These are phyloP conservation scores for Hortaea werneckii DNA, from an alignment of 2,329 filamentous ascomycete species.

Conservation along the genomic window DNA sequence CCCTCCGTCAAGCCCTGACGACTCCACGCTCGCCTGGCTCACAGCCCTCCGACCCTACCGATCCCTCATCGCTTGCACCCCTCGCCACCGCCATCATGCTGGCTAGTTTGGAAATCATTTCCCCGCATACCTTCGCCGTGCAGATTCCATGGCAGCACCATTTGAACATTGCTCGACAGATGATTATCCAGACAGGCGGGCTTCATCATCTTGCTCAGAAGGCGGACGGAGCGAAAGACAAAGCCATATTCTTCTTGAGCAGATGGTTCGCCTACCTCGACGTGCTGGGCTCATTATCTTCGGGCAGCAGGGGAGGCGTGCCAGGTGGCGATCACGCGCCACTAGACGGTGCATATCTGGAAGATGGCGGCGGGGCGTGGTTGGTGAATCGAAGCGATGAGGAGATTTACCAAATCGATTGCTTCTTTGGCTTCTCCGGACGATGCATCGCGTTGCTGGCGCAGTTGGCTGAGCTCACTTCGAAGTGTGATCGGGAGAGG, in stretches of 20 bases:
- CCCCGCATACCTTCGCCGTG: constrained; percentile 71
- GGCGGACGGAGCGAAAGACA: constrained; percentile 34
- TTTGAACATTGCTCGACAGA: constrained; percentile 61
- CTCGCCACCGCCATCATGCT: constrained; percentile 79
- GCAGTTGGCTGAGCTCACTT: constrained; percentile 60
- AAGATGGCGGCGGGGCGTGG: constrained; percentile 26
- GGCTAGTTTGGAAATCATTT: constrained; percentile 72
- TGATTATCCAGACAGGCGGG: constrained; percentile 59
- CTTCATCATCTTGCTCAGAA: constrained; percentile 36
- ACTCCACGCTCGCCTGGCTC: constrained; percentile 16
- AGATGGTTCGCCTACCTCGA: constrained; percentile 81
- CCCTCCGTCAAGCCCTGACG: constrained; percentile 54
- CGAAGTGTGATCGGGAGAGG: constrained; percentile 56
- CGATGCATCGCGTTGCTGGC: constrained; percentile 61
- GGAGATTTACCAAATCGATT: constrained; percentile 57
- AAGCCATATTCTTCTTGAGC: constrained; percentile 62
- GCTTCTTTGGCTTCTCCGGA: constrained; percentile 68
- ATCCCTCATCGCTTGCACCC: constrained; percentile 60
- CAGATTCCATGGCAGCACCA: constrained; percentile 73
- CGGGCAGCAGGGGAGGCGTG: constrained; percentile 36
- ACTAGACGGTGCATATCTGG: constrained; percentile 30
- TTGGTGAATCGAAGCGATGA: constrained; percentile 25
- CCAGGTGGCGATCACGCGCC: constrained; percentile 25
- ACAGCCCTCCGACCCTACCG: constrained; percentile 28
- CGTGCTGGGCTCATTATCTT: constrained; percentile 59